A percentile compares a stretch with the other conserved stretches of the same genome.
Conservation (phyloP, 805 yeast genomes). For the Candida schatavii region DNA sequence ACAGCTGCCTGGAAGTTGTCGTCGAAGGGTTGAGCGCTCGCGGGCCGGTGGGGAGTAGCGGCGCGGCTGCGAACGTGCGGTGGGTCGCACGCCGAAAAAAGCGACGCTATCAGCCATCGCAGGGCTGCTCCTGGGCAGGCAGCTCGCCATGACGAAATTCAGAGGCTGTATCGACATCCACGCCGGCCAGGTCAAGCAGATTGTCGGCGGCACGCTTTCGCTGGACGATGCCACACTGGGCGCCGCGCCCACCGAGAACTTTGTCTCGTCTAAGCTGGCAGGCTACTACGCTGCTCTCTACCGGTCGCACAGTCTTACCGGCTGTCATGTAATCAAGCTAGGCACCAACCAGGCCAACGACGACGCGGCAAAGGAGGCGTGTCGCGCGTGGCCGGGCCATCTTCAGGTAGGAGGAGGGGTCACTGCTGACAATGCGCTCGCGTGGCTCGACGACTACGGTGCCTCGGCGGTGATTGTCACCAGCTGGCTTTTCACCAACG, state of each 20-base stretch:
- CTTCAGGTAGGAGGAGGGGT: slow-evolving; percentile 96
- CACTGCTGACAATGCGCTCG: slow-evolving; percentile 63
- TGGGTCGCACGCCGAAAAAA: too few relatives aligned
- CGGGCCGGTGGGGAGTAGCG: too few relatives aligned
- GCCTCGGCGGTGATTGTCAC: slow-evolving; percentile 92
- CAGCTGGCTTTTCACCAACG: slow-evolving; percentile 81
- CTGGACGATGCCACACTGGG: slow-evolving; percentile 39
- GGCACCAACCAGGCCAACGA: slow-evolving; percentile 79
- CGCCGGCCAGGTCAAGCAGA: slow-evolving; percentile 92
- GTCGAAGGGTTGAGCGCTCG: too few relatives aligned
- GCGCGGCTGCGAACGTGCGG: too few relatives aligned
- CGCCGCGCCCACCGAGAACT: slow-evolving; percentile 51
- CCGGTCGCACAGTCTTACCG: slow-evolving; percentile 51
- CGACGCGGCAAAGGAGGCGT: slow-evolving; percentile 74
- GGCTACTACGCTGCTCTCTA: slow-evolving; percentile 74
- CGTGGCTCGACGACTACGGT: slow-evolving; percentile 67
- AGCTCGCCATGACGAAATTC: slow-evolving; percentile 86
- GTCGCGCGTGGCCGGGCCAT: slow-evolving; percentile 65
- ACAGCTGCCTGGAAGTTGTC: too few relatives aligned
- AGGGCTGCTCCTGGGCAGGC: too few relatives aligned
- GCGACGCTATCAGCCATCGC: too few relatives aligned
- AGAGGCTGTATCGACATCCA: slow-evolving; percentile 96
- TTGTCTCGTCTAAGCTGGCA: slow-evolving; percentile 72
- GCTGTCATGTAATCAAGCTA: slow-evolving; percentile 91
- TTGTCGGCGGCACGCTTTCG: slow-evolving; percentile 87